These are phyloP conservation scores for Vigna hirtella DNA, from an alignment of 306 rosid genomes.

Conservation along the genomic window DNA sequence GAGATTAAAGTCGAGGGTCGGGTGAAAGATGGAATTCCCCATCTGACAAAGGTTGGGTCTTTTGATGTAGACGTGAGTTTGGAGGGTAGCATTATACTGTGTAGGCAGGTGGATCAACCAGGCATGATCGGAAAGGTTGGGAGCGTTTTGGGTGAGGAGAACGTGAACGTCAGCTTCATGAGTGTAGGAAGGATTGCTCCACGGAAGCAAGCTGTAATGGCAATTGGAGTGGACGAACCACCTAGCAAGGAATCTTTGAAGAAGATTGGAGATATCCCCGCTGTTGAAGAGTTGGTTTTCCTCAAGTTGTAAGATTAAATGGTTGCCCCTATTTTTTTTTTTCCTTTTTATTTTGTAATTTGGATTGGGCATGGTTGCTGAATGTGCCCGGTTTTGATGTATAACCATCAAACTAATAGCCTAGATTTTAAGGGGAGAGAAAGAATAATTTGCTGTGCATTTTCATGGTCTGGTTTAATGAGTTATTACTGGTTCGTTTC, in stretches of 20 bases:
- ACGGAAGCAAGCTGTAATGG: slow-evolving; percentile 99
- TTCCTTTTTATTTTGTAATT: neutral
- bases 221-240: slow-evolving; percentile 93
- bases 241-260: slow-evolving; percentile 78
- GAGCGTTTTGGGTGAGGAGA: slow-evolving; percentile 85
- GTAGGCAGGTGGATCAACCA: slow-evolving; percentile 99
- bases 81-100: slow-evolving; percentile 91
- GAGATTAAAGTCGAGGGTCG: slow-evolving; percentile 88
- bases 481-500: neutral
- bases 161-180: slow-evolving; percentile 98
- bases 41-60: slow-evolving; percentile 92
- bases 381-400: slow-evolving; percentile 55
- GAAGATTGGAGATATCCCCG: slow-evolving; percentile 87
- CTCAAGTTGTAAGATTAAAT: slow-evolving; percentile 71
- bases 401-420: slow-evolving; percentile 35
- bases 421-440: slow-evolving; percentile 38
- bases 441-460: slow-evolving; percentile 51
- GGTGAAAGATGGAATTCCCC: slow-evolving; percentile 93
- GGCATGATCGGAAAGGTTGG: slow-evolving; percentile 95
- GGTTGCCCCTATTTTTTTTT: neutral
- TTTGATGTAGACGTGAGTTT: slow-evolving; percentile 95
- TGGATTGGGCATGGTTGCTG: slow-evolving; percentile 42
- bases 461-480: slow-evolving; percentile 25
- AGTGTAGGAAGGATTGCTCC: slow-evolving; percentile 98
- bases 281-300: slow-evolving; percentile 91